These are phyloP conservation scores for Comarum palustre DNA, from an alignment of 306 rosid genomes.

Conservation along the genomic window DNA sequence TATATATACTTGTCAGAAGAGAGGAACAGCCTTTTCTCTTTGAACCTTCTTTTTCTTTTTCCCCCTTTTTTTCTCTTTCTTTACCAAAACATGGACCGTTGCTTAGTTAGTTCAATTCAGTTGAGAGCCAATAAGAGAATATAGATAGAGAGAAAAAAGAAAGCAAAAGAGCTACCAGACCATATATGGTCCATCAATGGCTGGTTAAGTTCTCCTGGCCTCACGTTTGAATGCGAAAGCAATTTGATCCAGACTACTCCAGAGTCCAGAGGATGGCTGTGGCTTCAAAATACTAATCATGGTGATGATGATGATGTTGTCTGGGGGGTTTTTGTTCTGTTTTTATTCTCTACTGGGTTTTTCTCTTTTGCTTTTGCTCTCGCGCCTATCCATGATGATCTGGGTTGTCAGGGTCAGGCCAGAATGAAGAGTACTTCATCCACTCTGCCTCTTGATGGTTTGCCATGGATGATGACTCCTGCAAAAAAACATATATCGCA, in stretches of 20 bases:
- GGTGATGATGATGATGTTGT: slow-evolving; percentile 8
- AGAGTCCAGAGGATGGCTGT: neutral
- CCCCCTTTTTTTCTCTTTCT: slow-evolving; percentile 38
- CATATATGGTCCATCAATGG: slow-evolving; percentile 28
- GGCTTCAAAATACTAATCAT: slow-evolving; percentile 2
- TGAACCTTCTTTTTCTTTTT: slow-evolving; percentile 21
- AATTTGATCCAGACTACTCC: neutral
- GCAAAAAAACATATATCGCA: slow-evolving; percentile 25
- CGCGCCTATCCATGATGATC: slow-evolving; percentile 62
- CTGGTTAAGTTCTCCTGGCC: slow-evolving; percentile 3
- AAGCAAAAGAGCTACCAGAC: slow-evolving; percentile 35
- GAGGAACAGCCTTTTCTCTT: slow-evolving; percentile 53
- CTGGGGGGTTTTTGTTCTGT: neutral
- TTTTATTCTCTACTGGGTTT: slow-evolving; percentile 11
- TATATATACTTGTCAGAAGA: slow-evolving; percentile 38
- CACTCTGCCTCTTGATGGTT: slow-evolving; percentile 85
- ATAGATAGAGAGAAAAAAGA: slow-evolving; percentile 28
- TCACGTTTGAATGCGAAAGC: neutral
- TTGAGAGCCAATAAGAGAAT: slow-evolving; percentile 34
- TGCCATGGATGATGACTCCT: slow-evolving; percentile 73
- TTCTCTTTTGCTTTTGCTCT: slow-evolving; percentile 6
- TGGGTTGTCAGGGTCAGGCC: slow-evolving; percentile 89
- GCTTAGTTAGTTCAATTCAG: slow-evolving; percentile 41
- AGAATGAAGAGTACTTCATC: slow-evolving; percentile 90
- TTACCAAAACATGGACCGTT: slow-evolving; percentile 52